Evolutionary conservation across 2,329 filamentous ascomycete genomes (phyloP).

Genomic region (Fusarium stilboides): DNA sequence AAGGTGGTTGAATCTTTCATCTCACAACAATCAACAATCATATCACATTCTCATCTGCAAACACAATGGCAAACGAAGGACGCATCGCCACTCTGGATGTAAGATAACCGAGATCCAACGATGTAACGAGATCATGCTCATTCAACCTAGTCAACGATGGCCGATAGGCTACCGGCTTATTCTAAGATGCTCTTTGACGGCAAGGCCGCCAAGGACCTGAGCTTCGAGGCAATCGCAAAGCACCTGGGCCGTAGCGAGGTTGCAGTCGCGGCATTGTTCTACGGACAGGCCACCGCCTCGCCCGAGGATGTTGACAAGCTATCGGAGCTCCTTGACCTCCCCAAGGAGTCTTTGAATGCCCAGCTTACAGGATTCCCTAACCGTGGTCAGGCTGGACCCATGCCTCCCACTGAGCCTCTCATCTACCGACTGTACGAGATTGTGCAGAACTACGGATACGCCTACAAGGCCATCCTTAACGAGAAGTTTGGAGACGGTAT

Average conservation of each 20-base stretch:
- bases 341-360: constrained; percentile 68
- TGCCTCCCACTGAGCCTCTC: constrained; percentile 58
- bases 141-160: constrained; percentile 71
- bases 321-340: constrained; percentile 74
- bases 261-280: constrained; percentile 89
- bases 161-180: constrained; percentile 78
- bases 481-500: constrained; percentile 97
- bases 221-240: constrained; percentile 83
- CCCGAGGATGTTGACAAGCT: constrained; percentile 78
- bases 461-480: constrained; percentile 94
- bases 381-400: constrained; percentile 74
- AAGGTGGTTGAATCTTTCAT: neutral
- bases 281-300: constrained; percentile 85
- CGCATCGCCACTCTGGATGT: constrained; percentile 58
- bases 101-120: constrained; percentile 31
- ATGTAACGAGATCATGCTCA: constrained; percentile 19
- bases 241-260: constrained; percentile 85
- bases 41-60: constrained; percentile 9
- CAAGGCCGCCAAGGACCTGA: constrained; percentile 82
- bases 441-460: constrained; percentile 96
- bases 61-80: constrained; percentile 47
- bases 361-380: constrained; percentile 84
- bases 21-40: constrained; percentile 18
- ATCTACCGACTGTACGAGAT: constrained; percentile 96
- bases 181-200: constrained; percentile 78